Evolutionary conservation across 768 basidiomycete species (phyloP).

Genomic region (Boletus pseudopeckii): DNA sequence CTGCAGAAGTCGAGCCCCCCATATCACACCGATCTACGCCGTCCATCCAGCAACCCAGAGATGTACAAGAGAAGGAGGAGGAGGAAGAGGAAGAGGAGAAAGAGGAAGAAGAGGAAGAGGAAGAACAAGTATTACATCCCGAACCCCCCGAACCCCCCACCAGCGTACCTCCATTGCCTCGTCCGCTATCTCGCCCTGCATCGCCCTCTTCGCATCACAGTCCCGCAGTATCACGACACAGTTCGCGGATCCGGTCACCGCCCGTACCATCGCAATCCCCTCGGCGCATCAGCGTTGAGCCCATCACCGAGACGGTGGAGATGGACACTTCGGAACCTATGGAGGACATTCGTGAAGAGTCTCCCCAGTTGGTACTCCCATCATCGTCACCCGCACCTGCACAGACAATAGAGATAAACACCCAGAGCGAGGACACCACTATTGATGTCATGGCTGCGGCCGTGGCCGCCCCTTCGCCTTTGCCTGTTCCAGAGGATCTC

Average conservation of each 20-base stretch:
- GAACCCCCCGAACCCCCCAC: conserved; percentile 5
- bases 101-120: conserved; percentile 11
- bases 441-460: background rate
- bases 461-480: background rate
- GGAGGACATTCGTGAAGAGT: conserved; percentile 22
- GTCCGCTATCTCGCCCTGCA: conserved; percentile 16
- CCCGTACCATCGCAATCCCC: conserved; percentile 8
- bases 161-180: conserved; percentile 8
- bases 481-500: background rate
- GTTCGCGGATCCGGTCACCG: conserved; percentile 15
- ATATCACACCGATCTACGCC: conserved; percentile 15
- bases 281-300: conserved; percentile 1
- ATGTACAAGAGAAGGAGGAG: conserved; percentile 7
- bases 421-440: background rate
- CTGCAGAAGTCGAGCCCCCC: conserved; percentile 14
- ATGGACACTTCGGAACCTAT: conserved; percentile 15
- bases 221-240: conserved; percentile 15
- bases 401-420: background rate
- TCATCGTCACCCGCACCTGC: conserved; percentile 19
- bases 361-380: conserved; percentile 24
- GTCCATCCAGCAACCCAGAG: conserved; percentile 10
- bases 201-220: conserved; percentile 15
- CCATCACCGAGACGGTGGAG: conserved; percentile 8
- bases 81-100: conserved; percentile 19
- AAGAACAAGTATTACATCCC: conserved; percentile 1